Percentiles rank a stretch among this genome's conserved stretches.
phyloP scores from a whole-genome alignment of 768 basidiomycete species.

The Termitomyces sp. region DNA sequence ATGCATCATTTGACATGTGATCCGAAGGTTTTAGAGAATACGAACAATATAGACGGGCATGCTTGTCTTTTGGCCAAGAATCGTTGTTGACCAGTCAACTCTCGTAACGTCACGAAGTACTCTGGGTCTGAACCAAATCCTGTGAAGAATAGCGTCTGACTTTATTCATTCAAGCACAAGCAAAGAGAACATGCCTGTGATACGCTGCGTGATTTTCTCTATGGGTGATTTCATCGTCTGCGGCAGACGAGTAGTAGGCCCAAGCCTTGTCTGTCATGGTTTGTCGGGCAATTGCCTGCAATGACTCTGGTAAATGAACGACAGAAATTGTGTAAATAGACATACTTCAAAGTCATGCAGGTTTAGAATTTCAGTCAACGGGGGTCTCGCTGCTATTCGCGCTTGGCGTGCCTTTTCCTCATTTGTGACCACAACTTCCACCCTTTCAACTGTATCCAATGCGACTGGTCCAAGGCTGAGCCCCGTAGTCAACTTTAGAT shows the following conservation, averaged over 20 bases:
- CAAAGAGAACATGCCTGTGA: slow-evolving; percentile 55
- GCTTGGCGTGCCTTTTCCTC: slow-evolving; percentile 68
- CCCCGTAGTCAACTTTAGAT: neutral
- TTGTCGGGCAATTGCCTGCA: slow-evolving; percentile 76
- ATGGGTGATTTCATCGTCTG: slow-evolving; percentile 90
- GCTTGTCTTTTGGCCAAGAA: slow-evolving; percentile 69
- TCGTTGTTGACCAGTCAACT: slow-evolving; percentile 83
- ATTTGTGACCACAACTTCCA: slow-evolving; percentile 60
- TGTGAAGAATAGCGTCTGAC: slow-evolving; percentile 15
- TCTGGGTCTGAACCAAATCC: slow-evolving; percentile 89
- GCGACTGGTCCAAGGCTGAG: slow-evolving; percentile 70
- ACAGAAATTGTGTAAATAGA: neutral
- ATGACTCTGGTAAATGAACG: slow-evolving; percentile 5
- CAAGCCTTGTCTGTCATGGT: slow-evolving; percentile 87
- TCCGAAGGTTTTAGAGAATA: neutral
- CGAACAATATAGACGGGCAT: slow-evolving; percentile 83
- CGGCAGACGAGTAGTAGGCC: slow-evolving; percentile 97
- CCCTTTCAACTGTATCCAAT: slow-evolving; percentile 58
- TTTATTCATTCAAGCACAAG: neutral
- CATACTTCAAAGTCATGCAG: slow-evolving; percentile 91
- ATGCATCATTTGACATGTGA: neutral
- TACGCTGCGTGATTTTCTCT: slow-evolving; percentile 91
- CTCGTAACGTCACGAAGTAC: slow-evolving; percentile 79
- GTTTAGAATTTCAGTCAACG: slow-evolving; percentile 77
- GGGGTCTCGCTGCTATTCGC: slow-evolving; percentile 61